Percentiles rank a stretch among this genome's conserved stretches.
These are phyloP conservation scores for Penstemon newberryi DNA, from an alignment of 257 asterid genomes.

Conservation along the genomic window DNA sequence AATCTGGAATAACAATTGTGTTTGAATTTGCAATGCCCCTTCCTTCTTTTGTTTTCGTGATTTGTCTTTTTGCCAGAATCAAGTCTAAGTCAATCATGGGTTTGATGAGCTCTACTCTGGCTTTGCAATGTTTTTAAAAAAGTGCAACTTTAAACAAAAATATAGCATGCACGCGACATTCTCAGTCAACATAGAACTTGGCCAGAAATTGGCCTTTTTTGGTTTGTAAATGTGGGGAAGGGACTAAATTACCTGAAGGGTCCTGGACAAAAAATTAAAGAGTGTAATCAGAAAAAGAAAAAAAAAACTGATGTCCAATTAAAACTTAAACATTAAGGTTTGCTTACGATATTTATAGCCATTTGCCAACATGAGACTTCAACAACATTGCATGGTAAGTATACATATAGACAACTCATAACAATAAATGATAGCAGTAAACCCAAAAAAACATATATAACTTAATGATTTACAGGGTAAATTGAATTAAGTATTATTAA, in stretches of 20 bases:
- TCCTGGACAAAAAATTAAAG: too few species aligned
- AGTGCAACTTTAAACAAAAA: not conserved
- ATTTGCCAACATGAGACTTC: slow-evolving; percentile 13
- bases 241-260: not conserved
- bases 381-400: slow-evolving; percentile 14
- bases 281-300: not conserved
- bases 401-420: slow-evolving; percentile 2
- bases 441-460: not conserved
- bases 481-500: slow-evolving; percentile 3
- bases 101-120: too few species aligned
- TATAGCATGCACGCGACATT: not conserved
- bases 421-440: not conserved
- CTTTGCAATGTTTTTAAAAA: not conserved
- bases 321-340: slow-evolving; percentile 5
- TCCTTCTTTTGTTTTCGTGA: not conserved
- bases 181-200: too few species aligned
- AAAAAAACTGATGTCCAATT: not conserved
- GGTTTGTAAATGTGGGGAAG: slow-evolving; percentile 12
- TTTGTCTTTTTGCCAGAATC: not conserved
- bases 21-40: not conserved
- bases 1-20: not conserved
- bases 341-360: not conserved
- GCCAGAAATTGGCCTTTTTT: too few species aligned
- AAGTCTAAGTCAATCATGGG: too few species aligned
- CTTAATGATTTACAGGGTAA: not conserved